These are phyloP conservation scores for Coniferiporia sulphurascens DNA, from an alignment of 1,284 basidiomycete genomes.

Conservation along the genomic window DNA sequence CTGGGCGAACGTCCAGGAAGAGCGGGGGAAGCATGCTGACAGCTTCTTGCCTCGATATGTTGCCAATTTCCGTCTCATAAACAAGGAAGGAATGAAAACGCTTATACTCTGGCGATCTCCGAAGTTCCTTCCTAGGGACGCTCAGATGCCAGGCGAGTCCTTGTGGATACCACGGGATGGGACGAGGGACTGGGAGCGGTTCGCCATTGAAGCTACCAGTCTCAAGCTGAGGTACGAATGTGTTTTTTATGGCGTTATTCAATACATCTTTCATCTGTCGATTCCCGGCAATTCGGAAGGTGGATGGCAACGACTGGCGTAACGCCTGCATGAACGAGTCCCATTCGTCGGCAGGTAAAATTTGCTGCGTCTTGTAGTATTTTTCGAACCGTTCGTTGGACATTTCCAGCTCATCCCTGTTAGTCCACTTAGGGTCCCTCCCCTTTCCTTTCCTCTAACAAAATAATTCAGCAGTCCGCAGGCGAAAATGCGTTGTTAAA, in stretches of 20 bases:
- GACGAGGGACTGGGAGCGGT: slow-evolving; percentile 71
- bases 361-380: slow-evolving; percentile 77
- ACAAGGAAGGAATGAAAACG: slow-evolving; percentile 96
- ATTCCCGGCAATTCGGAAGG: slow-evolving; percentile 89
- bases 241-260: slow-evolving; percentile 67
- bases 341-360: slow-evolving; percentile 77
- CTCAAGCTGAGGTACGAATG: slow-evolving; percentile 76
- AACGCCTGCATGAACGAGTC: slow-evolving; percentile 65
- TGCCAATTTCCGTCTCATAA: slow-evolving; percentile 97
- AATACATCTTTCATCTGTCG: slow-evolving; percentile 75
- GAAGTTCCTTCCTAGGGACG: slow-evolving; percentile 84
- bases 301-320: slow-evolving; percentile 81
- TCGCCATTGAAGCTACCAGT: slow-evolving; percentile 79
- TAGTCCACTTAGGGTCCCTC: not conserved
- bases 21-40: slow-evolving; percentile 99
- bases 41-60: slow-evolving; percentile 94
- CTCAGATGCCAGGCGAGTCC: slow-evolving; percentile 95
- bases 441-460: slow-evolving; percentile 10
- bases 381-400: slow-evolving; percentile 65
- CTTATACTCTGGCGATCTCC: slow-evolving; percentile 92
- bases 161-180: slow-evolving; percentile 91
- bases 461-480: not conserved
- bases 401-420: slow-evolving; percentile 52
- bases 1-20: slow-evolving; percentile 89
- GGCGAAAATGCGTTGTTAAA: not conserved